Evolutionary conservation across 1,284 basidiomycete species (phyloP).

Genomic region (Apiotrichum laibachii): DNA sequence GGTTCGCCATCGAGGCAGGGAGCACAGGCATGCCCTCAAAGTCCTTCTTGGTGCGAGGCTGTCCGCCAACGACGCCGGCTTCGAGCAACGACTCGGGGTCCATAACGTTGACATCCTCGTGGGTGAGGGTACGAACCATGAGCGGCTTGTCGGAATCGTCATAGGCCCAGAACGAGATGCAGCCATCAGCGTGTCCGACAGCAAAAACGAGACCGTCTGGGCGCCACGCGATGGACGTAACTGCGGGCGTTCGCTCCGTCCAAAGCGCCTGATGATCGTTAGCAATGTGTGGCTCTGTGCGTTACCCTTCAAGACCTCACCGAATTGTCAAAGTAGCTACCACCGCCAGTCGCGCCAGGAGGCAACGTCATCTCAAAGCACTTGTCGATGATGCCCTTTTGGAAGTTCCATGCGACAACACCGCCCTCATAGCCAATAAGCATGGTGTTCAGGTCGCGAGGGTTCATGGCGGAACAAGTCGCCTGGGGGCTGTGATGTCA

Average conservation of each 20-base stretch:
- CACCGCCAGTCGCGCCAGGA: constrained; percentile 75
- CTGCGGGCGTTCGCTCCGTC: constrained; percentile 66
- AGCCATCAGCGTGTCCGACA: constrained; percentile 72
- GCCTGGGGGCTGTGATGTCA: constrained; percentile 7
- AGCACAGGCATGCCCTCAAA: constrained; percentile 27
- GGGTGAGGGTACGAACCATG: constrained; percentile 67
- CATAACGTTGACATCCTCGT: constrained; percentile 54
- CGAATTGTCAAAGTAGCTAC: constrained; percentile 58
- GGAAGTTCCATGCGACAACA: constrained; percentile 68
- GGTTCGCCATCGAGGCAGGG: constrained; percentile 31
- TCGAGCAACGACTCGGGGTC: constrained; percentile 51
- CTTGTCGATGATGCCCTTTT: constrained; percentile 61
- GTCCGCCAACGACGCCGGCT: constrained; percentile 50
- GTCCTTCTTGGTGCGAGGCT: constrained; percentile 25
- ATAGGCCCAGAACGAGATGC: constrained; percentile 79
- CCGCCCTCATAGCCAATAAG: constrained; percentile 82
- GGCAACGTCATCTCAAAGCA: constrained; percentile 66
- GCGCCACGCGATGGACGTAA: constrained; percentile 70
- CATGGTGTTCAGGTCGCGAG: constrained; percentile 73
- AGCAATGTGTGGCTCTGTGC: constrained; percentile 6
- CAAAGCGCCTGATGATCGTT: constrained; percentile 59
- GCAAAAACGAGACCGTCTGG: constrained; percentile 57
- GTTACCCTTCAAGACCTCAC: neutral
- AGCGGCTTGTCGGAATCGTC: constrained; percentile 78
- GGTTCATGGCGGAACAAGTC: constrained; percentile 66